Conservation (phyloP, 352 stramenopile genomes). For the Globisporangium canariense region DNA sequence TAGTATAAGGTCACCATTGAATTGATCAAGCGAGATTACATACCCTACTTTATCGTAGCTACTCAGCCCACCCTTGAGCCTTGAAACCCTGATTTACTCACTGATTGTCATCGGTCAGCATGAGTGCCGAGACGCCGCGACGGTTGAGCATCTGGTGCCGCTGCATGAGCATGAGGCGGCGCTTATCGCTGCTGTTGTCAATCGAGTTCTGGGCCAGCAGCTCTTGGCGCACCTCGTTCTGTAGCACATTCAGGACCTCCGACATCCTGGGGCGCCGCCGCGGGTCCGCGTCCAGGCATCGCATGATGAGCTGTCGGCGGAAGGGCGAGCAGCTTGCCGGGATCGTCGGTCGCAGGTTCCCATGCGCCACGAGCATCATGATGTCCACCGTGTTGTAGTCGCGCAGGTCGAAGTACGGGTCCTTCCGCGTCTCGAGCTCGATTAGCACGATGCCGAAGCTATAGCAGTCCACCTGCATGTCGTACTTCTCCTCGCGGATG, state of each 20-base stretch:
- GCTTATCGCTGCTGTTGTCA: conserved; percentile 55
- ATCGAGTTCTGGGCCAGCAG: conserved; percentile 64
- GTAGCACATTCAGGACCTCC: conserved; percentile 64
- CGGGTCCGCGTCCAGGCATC: conserved; percentile 59
- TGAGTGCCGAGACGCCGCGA: conserved; percentile 55
- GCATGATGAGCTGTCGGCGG: conserved; percentile 61
- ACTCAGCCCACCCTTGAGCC: not conserved
- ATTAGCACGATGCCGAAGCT: conserved; percentile 87
- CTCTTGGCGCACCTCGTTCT: conserved; percentile 77
- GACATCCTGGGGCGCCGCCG: conserved; percentile 69
- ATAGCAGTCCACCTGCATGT: conserved; percentile 84
- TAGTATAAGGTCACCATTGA: conserved; percentile 2
- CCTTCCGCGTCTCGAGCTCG: conserved; percentile 70
- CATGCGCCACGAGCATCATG: conserved; percentile 71
- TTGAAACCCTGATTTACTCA: not conserved
- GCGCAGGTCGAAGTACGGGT: conserved; percentile 65
- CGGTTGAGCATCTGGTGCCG: conserved; percentile 77
- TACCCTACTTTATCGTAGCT: not conserved
- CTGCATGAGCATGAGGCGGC: conserved; percentile 68
- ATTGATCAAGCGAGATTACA: not conserved
- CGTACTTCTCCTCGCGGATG: conserved; percentile 75
- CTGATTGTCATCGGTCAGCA: conserved; percentile 18
- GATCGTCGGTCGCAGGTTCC: conserved; percentile 60
- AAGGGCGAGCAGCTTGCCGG: conserved; percentile 50
- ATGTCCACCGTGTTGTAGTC: conserved; percentile 75